These are phyloP conservation scores for Colletotrichum caudatum DNA, from an alignment of 2,329 filamentous ascomycete species.

Conservation along the genomic window DNA sequence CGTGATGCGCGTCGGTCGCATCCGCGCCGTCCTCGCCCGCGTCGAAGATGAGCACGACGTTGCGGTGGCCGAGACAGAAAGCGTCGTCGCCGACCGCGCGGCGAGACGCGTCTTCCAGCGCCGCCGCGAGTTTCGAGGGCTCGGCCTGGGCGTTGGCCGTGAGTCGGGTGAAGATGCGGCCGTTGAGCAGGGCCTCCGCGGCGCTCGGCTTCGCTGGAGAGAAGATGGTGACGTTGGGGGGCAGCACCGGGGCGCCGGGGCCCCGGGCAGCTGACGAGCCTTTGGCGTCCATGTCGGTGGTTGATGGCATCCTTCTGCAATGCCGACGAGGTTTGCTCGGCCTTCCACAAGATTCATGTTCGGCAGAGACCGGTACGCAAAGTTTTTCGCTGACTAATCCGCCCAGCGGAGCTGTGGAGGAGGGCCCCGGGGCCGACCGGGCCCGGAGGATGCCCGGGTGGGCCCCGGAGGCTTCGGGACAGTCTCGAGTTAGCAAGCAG, in stretches of 20 bases:
- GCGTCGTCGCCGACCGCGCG: constrained; percentile 32
- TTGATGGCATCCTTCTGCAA: background rate
- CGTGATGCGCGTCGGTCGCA: constrained; percentile 42
- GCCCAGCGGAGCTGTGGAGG: background rate
- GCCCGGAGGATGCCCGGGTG: background rate
- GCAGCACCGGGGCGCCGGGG: constrained; percentile 27
- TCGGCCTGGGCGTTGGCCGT: constrained; percentile 40
- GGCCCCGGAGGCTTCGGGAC: background rate
- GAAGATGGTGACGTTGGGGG: constrained; percentile 44
- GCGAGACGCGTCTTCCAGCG: constrained; percentile 19
- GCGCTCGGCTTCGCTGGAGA: constrained; percentile 32
- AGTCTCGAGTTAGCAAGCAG: background rate
- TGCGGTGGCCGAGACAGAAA: constrained; percentile 42
- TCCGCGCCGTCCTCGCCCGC: constrained; percentile 30
- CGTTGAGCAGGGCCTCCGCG: constrained; percentile 38
- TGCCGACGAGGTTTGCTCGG: background rate
- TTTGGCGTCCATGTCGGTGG: background rate
- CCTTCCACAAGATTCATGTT: background rate
- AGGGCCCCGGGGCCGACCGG: background rate
- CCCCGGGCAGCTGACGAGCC: background rate
- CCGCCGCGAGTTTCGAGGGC: constrained; percentile 32
- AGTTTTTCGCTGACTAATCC: constrained; percentile 16
- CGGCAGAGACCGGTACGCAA: background rate
- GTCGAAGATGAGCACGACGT: constrained; percentile 43
- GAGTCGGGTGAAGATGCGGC: constrained; percentile 43